phyloP scores from a whole-genome alignment of 164 flowering plant genomes.

The Pachysandra terminalis region DNA sequence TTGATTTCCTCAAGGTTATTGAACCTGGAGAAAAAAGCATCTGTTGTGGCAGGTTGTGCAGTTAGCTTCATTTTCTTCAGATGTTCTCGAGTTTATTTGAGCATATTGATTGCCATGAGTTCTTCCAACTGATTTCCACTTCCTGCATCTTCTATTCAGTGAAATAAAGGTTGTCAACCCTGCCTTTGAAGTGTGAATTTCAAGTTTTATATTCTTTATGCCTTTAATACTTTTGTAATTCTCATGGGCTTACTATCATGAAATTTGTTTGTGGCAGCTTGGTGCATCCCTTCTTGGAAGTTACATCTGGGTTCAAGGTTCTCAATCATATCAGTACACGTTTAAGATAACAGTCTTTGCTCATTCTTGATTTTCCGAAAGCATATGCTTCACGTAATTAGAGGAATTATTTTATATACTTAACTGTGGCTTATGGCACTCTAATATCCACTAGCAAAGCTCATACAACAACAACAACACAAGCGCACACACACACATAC shows the following conservation, averaged over 20 bases:
- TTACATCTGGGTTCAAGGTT: background rate
- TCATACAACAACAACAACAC: too few relatives aligned
- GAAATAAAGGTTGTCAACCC: slow-evolving; percentile 1
- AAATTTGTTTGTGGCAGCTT: background rate
- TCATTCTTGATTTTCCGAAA: background rate
- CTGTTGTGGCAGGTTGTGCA: background rate
- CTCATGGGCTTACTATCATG: background rate
- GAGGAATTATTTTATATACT: background rate
- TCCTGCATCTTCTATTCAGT: background rate
- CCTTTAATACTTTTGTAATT: background rate
- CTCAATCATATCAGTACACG: background rate
- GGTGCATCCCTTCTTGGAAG: background rate
- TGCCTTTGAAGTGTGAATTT: background rate
- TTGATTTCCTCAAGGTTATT: background rate
- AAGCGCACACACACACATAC: too few relatives aligned
- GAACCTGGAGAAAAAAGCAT: background rate
- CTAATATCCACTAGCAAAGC: background rate
- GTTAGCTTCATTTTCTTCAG: background rate
- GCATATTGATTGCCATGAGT: background rate
- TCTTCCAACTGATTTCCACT: background rate
- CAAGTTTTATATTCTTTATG: background rate
- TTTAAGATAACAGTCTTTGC: background rate
- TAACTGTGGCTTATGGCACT: background rate
- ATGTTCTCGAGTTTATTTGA: background rate
- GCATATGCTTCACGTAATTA: too few relatives aligned